Evolutionary conservation across 805 yeast genomes (phyloP).

Genomic region (Candida tallmaniae): DNA sequence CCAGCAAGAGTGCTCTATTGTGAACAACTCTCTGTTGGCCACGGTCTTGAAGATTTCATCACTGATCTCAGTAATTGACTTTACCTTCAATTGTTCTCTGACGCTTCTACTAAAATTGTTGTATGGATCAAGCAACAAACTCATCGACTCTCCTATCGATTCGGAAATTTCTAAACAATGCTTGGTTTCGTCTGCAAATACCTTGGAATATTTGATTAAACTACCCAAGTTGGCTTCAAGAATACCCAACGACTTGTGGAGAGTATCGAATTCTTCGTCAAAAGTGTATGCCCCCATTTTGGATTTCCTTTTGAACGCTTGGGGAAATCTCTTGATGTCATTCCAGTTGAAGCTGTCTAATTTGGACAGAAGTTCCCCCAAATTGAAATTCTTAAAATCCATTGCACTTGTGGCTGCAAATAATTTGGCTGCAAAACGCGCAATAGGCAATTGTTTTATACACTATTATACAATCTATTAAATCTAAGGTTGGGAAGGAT

Average conservation of each 20-base stretch:
- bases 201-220: constrained; percentile 13
- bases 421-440: neutral
- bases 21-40: constrained; percentile 2
- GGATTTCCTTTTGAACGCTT: constrained; percentile 24
- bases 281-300: constrained; percentile 24
- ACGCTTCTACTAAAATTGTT: constrained; percentile 9
- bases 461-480: constrained; percentile 2
- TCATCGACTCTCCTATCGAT: neutral
- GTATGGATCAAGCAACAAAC: constrained; percentile 18
- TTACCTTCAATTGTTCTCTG: constrained; percentile 8
- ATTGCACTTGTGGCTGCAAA: constrained; percentile 1
- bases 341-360: constrained; percentile 4
- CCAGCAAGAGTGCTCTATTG: constrained; percentile 6
- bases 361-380: neutral
- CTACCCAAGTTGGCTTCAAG: constrained; percentile 15
- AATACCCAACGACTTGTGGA: constrained; percentile 13
- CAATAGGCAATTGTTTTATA: neutral
- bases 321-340: constrained; percentile 26
- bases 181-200: constrained; percentile 1
- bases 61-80: constrained; percentile 7
- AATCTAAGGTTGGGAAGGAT: constrained; percentile 31
- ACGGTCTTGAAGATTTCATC: constrained; percentile 3
- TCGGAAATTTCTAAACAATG: neutral
- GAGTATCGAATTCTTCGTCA: constrained; percentile 35
- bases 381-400: constrained; percentile 5